A percentile compares a stretch with the other conserved stretches of the same genome.
These are phyloP conservation scores for Arbutus unedo DNA, from an alignment of 148 eudicot genomes.

Conservation along the genomic window DNA sequence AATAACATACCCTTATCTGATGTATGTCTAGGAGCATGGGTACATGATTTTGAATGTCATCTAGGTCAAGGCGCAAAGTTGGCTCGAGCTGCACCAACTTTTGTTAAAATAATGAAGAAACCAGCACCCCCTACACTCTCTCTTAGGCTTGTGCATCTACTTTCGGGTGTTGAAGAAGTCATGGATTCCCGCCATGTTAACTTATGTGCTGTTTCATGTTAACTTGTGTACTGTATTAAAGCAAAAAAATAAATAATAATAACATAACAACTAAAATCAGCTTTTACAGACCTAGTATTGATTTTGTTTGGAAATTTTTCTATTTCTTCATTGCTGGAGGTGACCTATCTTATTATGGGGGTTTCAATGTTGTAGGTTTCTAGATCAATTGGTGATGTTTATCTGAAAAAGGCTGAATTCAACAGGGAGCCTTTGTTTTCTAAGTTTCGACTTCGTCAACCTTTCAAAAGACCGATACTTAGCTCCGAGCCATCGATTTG, in stretches of 20 bases:
- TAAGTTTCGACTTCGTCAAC: conserved; percentile 72
- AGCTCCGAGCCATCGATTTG: conserved; percentile 66
- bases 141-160: too few species aligned
- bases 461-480: conserved; percentile 61
- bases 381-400: conserved; percentile 78
- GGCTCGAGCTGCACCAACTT: too few species aligned
- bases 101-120: too few species aligned
- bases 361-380: conserved; percentile 40
- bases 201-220: conserved; percentile 3
- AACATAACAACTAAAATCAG: neutral
- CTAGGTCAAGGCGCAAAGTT: too few species aligned
- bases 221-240: neutral
- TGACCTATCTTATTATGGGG: neutral
- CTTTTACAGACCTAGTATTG: neutral
- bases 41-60: too few species aligned
- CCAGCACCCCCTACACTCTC: too few species aligned
- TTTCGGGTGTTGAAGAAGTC: too few species aligned
- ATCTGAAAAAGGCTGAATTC: conserved; percentile 67
- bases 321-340: neutral
- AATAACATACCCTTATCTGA: too few species aligned
- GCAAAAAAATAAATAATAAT: neutral
- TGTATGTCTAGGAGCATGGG: too few species aligned
- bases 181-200: neutral
- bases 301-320: neutral
- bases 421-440: conserved; percentile 71